phyloP scores from a whole-genome alignment of 2,329 filamentous ascomycete species.

The Seiridium unicorne region DNA sequence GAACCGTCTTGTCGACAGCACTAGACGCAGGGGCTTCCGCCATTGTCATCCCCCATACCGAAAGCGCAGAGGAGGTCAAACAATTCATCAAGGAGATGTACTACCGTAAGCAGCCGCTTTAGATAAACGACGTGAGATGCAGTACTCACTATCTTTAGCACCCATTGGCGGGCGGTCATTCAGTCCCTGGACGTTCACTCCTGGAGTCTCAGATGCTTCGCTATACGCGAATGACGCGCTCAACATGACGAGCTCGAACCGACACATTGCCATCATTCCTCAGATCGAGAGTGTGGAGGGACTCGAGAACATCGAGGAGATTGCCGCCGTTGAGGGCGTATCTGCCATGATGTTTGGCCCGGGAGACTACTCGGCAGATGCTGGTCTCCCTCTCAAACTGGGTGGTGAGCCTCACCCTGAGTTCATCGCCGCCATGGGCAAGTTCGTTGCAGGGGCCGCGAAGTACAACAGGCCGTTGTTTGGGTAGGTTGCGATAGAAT shows the following conservation, averaged over 20 bases:
- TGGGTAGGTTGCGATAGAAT: slow-evolving; percentile 13
- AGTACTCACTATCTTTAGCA: slow-evolving; percentile 2
- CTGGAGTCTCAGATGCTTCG: slow-evolving; percentile 16
- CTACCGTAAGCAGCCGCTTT: slow-evolving; percentile 14
- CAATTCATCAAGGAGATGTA: slow-evolving; percentile 17
- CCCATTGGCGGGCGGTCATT: slow-evolving; percentile 16
- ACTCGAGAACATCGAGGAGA: slow-evolving; percentile 20
- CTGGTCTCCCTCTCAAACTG: slow-evolving; percentile 10
- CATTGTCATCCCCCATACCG: slow-evolving; percentile 19
- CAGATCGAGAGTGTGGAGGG: slow-evolving; percentile 21
- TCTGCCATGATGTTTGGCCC: slow-evolving; percentile 18
- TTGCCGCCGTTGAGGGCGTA: slow-evolving; percentile 15
- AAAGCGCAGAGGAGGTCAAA: slow-evolving; percentile 17
- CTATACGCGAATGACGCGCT: slow-evolving; percentile 17
- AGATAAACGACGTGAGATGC: too few relatives aligned
- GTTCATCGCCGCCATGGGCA: slow-evolving; percentile 12
- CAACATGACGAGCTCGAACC: slow-evolving; percentile 21
- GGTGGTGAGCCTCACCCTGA: slow-evolving; percentile 5
- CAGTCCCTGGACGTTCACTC: slow-evolving; percentile 18
- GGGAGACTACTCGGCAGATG: slow-evolving; percentile 16
- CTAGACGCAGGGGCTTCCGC: slow-evolving; percentile 19
- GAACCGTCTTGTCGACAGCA: slow-evolving; percentile 14
- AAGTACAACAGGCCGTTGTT: slow-evolving; percentile 15
- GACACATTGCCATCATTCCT: slow-evolving; percentile 18
- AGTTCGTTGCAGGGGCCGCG: slow-evolving; percentile 5